These are phyloP conservation scores for Trypanosomatidae sp. DNA, from an alignment of 208 protist genomes.

Conservation along the genomic window DNA sequence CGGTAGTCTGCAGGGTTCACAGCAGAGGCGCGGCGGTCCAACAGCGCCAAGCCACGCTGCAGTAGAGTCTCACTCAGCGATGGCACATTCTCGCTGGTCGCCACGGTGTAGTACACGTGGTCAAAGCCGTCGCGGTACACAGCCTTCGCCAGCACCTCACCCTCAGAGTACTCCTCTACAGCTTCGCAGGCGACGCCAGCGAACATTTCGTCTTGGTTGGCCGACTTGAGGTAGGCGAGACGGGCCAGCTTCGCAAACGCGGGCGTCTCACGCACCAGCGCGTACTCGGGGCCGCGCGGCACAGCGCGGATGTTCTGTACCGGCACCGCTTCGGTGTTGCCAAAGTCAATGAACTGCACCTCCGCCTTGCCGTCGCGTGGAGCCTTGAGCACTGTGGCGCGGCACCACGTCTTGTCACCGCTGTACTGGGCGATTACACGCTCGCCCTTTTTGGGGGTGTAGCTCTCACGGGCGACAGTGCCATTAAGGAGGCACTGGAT, in stretches of 20 bases:
- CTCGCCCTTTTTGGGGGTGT: slow-evolving; percentile 64
- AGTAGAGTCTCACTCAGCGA: slow-evolving; percentile 84
- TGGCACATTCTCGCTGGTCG: slow-evolving; percentile 51
- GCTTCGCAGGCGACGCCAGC: slow-evolving; percentile 44
- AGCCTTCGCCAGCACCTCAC: slow-evolving; percentile 69
- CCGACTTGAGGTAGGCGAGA: slow-evolving; percentile 75
- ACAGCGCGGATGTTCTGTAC: slow-evolving; percentile 64
- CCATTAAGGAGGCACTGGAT: slow-evolving; percentile 65
- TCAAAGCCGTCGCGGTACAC: slow-evolving; percentile 72
- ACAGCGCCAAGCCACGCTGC: slow-evolving; percentile 68
- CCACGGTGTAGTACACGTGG: slow-evolving; percentile 70
- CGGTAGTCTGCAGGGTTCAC: slow-evolving; percentile 56
- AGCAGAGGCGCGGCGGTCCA: slow-evolving; percentile 52
- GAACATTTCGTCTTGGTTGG: slow-evolving; percentile 40
- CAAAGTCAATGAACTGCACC: slow-evolving; percentile 90
- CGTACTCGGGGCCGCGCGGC: slow-evolving; percentile 72
- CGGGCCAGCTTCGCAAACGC: slow-evolving; percentile 58
- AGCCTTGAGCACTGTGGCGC: slow-evolving; percentile 62
- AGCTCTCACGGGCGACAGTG: slow-evolving; percentile 28
- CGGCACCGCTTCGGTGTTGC: slow-evolving; percentile 62
- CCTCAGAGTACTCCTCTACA: slow-evolving; percentile 71
- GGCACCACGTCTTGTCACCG: slow-evolving; percentile 80
- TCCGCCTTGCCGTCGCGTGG: slow-evolving; percentile 40
- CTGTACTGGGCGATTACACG: slow-evolving; percentile 73
- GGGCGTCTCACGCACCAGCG: slow-evolving; percentile 57